Percentiles rank a stretch among this genome's conserved stretches.
phyloP scores from a whole-genome alignment of 1,284 basidiomycete species.

The Ceratobasidium theobromae region DNA sequence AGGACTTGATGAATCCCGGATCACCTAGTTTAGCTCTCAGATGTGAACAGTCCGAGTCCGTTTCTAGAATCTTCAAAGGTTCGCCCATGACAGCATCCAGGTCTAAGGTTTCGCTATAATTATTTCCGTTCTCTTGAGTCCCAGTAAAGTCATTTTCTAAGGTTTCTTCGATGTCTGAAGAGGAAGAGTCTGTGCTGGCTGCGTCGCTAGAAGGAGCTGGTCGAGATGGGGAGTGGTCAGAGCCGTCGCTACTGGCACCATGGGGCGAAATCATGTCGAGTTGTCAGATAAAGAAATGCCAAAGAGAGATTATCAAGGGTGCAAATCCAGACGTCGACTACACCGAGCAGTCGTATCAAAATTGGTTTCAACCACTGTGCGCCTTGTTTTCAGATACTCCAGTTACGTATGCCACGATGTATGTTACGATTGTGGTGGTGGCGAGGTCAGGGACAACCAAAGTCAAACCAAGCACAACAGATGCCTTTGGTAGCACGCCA shows the following conservation, averaged over 20 bases:
- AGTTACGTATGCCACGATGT: too few relatives aligned
- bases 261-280: neutral
- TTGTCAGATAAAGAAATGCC: neutral
- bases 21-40: neutral
- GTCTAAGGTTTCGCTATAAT: neutral
- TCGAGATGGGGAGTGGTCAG: slow-evolving; percentile 1
- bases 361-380: neutral
- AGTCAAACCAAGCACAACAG: neutral
- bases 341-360: neutral
- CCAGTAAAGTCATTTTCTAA: neutral
- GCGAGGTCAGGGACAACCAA: neutral
- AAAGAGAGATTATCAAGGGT: neutral
- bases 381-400: too few relatives aligned
- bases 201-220: slow-evolving; percentile 9
- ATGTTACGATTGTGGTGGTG: neutral
- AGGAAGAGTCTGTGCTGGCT: slow-evolving; percentile 23
- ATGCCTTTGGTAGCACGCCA: too few relatives aligned
- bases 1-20: slow-evolving; percentile 12
- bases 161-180: slow-evolving; percentile 15
- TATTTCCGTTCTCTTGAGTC: neutral
- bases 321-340: neutral
- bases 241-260: slow-evolving; percentile 9
- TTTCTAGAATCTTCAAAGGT: neutral
- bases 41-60: slow-evolving; percentile 23
- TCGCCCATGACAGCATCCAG: neutral